phyloP scores from a whole-genome alignment of 1,139 yeast genomes.

The Yamadazyma oceani region DNA sequence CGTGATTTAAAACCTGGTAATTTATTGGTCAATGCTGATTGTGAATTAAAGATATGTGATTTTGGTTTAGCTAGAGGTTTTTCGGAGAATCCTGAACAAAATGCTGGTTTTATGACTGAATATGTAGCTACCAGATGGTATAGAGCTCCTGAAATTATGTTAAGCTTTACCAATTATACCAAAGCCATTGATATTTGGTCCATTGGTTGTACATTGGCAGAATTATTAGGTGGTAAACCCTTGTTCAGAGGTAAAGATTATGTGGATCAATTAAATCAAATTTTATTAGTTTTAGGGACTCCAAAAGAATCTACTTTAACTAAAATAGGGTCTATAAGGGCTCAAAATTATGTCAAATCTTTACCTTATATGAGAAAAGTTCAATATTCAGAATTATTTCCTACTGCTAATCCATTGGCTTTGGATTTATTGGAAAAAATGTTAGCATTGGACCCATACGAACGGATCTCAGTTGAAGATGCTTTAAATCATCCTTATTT shows the following conservation, averaged over 20 bases:
- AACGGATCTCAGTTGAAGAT: slow-evolving; percentile 83
- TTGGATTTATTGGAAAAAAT: slow-evolving; percentile 77
- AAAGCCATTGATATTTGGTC: slow-evolving; percentile 98
- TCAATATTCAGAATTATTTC: slow-evolving; percentile 72
- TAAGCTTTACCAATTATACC: slow-evolving; percentile 88
- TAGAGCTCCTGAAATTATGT: slow-evolving; percentile 96
- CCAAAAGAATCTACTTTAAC: slow-evolving; percentile 82
- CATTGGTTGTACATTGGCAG: slow-evolving; percentile 95
- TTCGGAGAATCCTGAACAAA: slow-evolving; percentile 77
- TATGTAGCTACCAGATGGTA: slow-evolving; percentile 99
- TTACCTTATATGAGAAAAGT: slow-evolving; percentile 81
- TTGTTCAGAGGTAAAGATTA: slow-evolving; percentile 93
- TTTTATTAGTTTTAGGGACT: slow-evolving; percentile 81
- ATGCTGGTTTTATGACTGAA: slow-evolving; percentile 90
- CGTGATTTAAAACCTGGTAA: slow-evolving; percentile 96
- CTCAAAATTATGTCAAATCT: slow-evolving; percentile 88
- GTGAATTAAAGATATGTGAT: slow-evolving; percentile 94
- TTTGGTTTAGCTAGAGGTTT: slow-evolving; percentile 97
- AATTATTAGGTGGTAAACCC: slow-evolving; percentile 87
- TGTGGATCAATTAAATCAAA: slow-evolving; percentile 91
- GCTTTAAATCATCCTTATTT: slow-evolving; percentile 90
- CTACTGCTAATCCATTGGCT: slow-evolving; percentile 84
- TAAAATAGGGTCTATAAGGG: slow-evolving; percentile 84
- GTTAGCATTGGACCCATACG: slow-evolving; percentile 85
- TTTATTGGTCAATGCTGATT: slow-evolving; percentile 88